Evolutionary conservation across 2,329 filamentous ascomycete species (phyloP).

Genomic region (Rhexocercosporidium sp.): DNA sequence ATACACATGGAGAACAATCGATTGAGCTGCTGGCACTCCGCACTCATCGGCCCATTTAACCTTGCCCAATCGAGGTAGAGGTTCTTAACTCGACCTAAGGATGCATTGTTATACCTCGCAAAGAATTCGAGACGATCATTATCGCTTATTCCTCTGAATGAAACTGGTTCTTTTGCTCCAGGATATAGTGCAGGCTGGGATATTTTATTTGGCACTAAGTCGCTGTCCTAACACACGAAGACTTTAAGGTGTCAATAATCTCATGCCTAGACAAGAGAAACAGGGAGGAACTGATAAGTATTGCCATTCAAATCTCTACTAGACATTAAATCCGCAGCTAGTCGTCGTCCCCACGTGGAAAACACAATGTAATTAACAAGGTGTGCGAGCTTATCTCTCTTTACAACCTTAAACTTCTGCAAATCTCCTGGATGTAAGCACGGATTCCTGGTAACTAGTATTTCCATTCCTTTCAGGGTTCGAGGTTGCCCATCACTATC

Average conservation of each 20-base stretch:
- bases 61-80: conserved; percentile 11
- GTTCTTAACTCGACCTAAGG: conserved; percentile 1
- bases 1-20: conserved; percentile 9
- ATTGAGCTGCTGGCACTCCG: conserved; percentile 10
- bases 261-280: background rate
- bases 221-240: conserved; percentile 10
- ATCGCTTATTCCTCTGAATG: conserved; percentile 1
- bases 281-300: background rate
- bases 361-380: conserved; percentile 8
- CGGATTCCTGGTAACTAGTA: conserved; percentile 4
- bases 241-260: background rate
- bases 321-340: background rate
- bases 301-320: conserved; percentile 3
- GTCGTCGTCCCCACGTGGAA: background rate
- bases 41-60: conserved; percentile 4
- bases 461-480: background rate
- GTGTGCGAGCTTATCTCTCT: background rate
- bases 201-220: background rate
- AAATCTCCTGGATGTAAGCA: conserved; percentile 10
- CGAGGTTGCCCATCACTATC: conserved; percentile 5
- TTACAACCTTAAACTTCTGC: conserved; percentile 6
- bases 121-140: conserved; percentile 6
- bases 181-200: conserved; percentile 6
- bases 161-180: background rate
- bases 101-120: conserved; percentile 5